phyloP scores from a whole-genome alignment of 768 basidiomycete species.

The Pisolithus albus region DNA sequence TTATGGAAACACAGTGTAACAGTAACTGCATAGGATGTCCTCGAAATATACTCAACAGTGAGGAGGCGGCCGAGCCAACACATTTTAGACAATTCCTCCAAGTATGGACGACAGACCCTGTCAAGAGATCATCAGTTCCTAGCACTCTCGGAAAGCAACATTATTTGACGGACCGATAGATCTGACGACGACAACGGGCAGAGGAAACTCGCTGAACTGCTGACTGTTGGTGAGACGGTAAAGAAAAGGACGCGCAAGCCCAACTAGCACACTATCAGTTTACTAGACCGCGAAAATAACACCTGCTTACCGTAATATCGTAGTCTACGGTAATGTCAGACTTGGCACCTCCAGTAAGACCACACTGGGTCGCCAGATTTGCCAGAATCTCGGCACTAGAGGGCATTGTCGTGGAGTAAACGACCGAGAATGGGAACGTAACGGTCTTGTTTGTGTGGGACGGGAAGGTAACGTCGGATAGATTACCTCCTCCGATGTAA shows the following conservation, averaged over 20 bases:
- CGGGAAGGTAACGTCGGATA: constrained; percentile 40
- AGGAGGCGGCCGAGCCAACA: too few relatives aligned
- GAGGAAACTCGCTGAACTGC: constrained; percentile 50
- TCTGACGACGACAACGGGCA: constrained; percentile 50
- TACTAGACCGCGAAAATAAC: neutral
- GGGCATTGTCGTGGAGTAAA: constrained; percentile 50
- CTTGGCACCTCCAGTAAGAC: constrained; percentile 37
- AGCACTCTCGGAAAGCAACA: too few relatives aligned
- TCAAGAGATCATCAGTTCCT: too few relatives aligned
- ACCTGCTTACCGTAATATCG: constrained; percentile 47
- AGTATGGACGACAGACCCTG: neutral
- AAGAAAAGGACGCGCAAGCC: constrained; percentile 59
- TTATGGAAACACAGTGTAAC: too few relatives aligned
- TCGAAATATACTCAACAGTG: too few relatives aligned
- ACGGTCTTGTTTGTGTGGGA: constrained; percentile 55
- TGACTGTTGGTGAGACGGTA: constrained; percentile 60
- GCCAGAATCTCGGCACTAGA: constrained; percentile 48
- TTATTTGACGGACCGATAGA: constrained; percentile 11
- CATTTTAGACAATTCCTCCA: neutral
- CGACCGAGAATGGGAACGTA: constrained; percentile 68
- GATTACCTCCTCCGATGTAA: constrained; percentile 55
- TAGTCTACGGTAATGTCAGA: constrained; percentile 54
- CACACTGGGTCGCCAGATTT: constrained; percentile 61
- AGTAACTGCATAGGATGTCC: too few relatives aligned
- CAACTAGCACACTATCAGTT: constrained; percentile 36